Evolutionary conservation across 164 flowering plant genomes (phyloP).

Genomic region (Protea cynaroides): DNA sequence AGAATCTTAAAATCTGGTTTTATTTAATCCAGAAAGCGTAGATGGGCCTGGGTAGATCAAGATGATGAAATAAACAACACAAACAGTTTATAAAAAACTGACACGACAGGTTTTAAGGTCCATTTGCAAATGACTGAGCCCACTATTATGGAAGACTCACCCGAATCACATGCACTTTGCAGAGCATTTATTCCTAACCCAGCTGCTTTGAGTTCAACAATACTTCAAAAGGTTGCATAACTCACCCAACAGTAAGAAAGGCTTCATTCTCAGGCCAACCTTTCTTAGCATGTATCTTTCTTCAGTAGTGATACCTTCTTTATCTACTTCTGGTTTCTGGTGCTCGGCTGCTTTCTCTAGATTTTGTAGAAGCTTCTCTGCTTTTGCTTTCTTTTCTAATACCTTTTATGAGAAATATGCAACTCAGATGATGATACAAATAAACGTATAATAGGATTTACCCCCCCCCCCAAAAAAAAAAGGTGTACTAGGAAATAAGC

Average conservation of each 20-base stretch:
- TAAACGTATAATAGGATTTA: no score
- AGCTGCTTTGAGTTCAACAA: slow-evolving; percentile 6
- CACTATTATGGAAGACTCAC: not conserved
- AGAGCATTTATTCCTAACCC: slow-evolving; percentile 3
- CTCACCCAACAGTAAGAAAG: slow-evolving; percentile 81
- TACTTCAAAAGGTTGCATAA: slow-evolving; percentile 4
- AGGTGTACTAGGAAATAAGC: slow-evolving; percentile 3
- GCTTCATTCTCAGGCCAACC: slow-evolving; percentile 87
- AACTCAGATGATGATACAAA: not conserved
- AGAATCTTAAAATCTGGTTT: not conserved
- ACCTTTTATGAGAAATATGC: slow-evolving; percentile 37
- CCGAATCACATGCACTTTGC: slow-evolving; percentile 1
- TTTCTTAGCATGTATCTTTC: slow-evolving; percentile 90
- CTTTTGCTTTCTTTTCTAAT: slow-evolving; percentile 63
- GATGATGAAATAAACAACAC: not conserved
- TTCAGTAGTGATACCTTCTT: slow-evolving; percentile 85
- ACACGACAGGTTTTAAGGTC: not conserved
- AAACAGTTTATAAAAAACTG: not conserved
- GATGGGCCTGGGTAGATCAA: not conserved
- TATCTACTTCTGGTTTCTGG: slow-evolving; percentile 47
- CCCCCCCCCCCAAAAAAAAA: no score
- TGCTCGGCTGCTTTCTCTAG: slow-evolving; percentile 43
- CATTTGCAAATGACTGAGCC: slow-evolving; percentile 1
- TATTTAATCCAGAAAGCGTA: not conserved
- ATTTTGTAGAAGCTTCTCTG: slow-evolving; percentile 70